Conservation (phyloP, 768 basidiomycete genomes). For the Serendipita sp. region DNA sequence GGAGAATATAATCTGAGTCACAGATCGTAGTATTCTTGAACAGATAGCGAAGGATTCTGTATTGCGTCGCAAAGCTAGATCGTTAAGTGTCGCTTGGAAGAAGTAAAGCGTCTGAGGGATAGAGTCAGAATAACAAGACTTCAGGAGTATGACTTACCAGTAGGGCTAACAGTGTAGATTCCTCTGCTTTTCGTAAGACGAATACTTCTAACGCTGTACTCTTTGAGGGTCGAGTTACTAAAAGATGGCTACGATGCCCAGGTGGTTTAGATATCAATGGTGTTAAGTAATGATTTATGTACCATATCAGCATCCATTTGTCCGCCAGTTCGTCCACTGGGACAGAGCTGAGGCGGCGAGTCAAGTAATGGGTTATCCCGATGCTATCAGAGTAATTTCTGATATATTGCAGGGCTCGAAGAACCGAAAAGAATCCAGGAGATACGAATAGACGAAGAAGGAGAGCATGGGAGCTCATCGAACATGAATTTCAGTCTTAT, state of each 20-base stretch:
- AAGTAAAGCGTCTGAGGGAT: constrained; percentile 78
- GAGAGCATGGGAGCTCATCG: constrained; percentile 35
- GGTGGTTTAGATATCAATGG: not conserved
- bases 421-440: constrained; percentile 82
- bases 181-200: constrained; percentile 72
- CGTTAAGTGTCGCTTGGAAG: constrained; percentile 88
- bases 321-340: constrained; percentile 58
- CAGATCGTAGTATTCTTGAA: constrained; percentile 75
- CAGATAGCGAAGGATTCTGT: constrained; percentile 79
- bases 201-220: constrained; percentile 90
- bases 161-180: constrained; percentile 90
- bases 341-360: constrained; percentile 47
- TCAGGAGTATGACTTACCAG: constrained; percentile 43
- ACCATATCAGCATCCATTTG: constrained; percentile 87
- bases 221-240: constrained; percentile 80
- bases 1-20: constrained; percentile 92
- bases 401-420: constrained; percentile 83
- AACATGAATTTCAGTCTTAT: not conserved
- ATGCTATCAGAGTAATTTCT: constrained; percentile 70
- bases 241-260: constrained; percentile 53
- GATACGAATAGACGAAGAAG: constrained; percentile 86
- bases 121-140: constrained; percentile 12
- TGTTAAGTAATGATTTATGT: constrained; percentile 4
- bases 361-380: constrained; percentile 82
- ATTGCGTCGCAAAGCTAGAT: constrained; percentile 47